Evolutionary conservation across 2,329 filamentous ascomycete genomes (phyloP).

Genomic region (Erysiphe pulchra): DNA sequence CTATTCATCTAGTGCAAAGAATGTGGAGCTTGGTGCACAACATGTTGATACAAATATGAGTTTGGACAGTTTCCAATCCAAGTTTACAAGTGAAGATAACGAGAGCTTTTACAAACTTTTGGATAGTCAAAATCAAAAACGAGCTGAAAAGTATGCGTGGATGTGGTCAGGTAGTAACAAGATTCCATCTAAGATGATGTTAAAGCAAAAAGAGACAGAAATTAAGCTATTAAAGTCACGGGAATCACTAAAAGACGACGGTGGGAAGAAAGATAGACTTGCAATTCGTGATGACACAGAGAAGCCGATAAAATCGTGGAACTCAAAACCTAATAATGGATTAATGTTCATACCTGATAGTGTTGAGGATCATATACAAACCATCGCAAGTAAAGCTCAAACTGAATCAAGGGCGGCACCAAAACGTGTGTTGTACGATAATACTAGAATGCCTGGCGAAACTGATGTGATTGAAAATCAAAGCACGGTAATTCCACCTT

Average conservation of each 20-base stretch:
- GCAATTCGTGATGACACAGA: slow-evolving; percentile 41
- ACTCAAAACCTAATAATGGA: slow-evolving; percentile 46
- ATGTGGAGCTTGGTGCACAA: slow-evolving; percentile 16
- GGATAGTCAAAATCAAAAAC: slow-evolving; percentile 72
- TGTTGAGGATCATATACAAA: slow-evolving; percentile 31
- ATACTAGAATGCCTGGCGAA: slow-evolving; percentile 47
- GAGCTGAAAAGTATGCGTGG: slow-evolving; percentile 67
- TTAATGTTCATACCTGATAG: slow-evolving; percentile 67
- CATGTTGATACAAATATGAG: slow-evolving; percentile 53
- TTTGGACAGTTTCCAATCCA: slow-evolving; percentile 63
- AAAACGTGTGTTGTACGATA: slow-evolving; percentile 54
- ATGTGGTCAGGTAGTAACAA: slow-evolving; percentile 71
- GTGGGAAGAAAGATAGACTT: slow-evolving; percentile 26
- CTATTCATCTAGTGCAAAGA: slow-evolving; percentile 16
- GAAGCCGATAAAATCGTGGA: slow-evolving; percentile 58
- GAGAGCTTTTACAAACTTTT: slow-evolving; percentile 85
- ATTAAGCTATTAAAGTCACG: slow-evolving; percentile 22
- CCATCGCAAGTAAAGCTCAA: slow-evolving; percentile 42
- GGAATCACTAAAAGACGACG: slow-evolving; percentile 26
- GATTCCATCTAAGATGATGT: slow-evolving; percentile 53
- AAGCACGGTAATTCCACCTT: slow-evolving; percentile 30
- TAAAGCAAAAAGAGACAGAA: slow-evolving; percentile 37
- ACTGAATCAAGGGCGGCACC: slow-evolving; percentile 46
- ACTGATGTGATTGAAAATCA: slow-evolving; percentile 13
- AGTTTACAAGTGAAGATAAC: slow-evolving; percentile 94